phyloP scores from a whole-genome alignment of 495 filamentous ascomycete genomes.

The Penicillium paradoxum region DNA sequence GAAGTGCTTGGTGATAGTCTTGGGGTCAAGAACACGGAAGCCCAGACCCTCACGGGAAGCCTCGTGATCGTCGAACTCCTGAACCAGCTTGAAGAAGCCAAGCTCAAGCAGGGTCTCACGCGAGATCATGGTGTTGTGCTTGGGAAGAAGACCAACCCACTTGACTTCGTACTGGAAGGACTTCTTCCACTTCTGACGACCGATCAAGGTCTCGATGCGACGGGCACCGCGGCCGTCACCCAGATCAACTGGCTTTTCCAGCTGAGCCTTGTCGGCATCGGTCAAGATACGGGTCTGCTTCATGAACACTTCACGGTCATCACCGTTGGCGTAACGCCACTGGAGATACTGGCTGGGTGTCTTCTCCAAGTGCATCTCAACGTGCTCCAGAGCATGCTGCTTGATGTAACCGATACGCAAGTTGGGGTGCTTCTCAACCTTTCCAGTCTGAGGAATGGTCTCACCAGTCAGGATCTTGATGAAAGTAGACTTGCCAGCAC shows the following conservation, averaged over 20 bases:
- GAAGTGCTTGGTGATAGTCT: slow-evolving; percentile 95
- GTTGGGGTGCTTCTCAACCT: slow-evolving; percentile 97
- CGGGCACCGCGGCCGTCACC: slow-evolving; percentile 73
- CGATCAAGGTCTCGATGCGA: slow-evolving; percentile 83
- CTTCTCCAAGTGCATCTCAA: slow-evolving; percentile 99
- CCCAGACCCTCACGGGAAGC: slow-evolving; percentile 95
- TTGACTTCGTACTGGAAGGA: slow-evolving; percentile 98
- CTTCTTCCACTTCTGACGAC: slow-evolving; percentile 99
- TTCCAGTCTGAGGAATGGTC: slow-evolving; percentile 76
- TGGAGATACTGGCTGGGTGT: slow-evolving; percentile 98
- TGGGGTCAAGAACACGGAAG: slow-evolving; percentile 85
- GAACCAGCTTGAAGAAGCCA: slow-evolving; percentile 87
- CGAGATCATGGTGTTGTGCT: slow-evolving; percentile 87
- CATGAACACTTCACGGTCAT: slow-evolving; percentile 93
- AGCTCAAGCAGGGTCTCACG: slow-evolving; percentile 82
- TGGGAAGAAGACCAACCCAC: slow-evolving; percentile 83
- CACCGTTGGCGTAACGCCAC: slow-evolving; percentile 96
- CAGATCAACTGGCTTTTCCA: slow-evolving; percentile 82
- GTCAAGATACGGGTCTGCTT: slow-evolving; percentile 95
- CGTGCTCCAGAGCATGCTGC: slow-evolving; percentile 97
- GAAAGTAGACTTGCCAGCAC: slow-evolving; percentile 96
- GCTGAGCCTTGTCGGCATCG: slow-evolving; percentile 76
- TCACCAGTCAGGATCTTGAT: slow-evolving; percentile 99
- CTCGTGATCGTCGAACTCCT: slow-evolving; percentile 99
- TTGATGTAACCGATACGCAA: slow-evolving; percentile 99